phyloP scores from a whole-genome alignment of 345 rosid genomes.

The Eucalyptus camaldulensis region DNA sequence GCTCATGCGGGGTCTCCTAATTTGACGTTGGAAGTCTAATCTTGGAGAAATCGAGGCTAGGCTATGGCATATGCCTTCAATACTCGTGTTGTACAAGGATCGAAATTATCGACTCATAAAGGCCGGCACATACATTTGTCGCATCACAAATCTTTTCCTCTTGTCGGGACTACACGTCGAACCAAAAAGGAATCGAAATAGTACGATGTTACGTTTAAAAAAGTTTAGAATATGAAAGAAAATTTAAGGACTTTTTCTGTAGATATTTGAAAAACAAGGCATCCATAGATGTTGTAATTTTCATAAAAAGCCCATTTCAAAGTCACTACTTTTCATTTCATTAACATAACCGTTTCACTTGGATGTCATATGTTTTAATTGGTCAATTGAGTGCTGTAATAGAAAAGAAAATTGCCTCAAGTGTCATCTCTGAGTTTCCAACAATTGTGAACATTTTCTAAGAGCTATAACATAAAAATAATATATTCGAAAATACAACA shows the following conservation, averaged over 20 bases:
- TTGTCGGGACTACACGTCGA: background rate
- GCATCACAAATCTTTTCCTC: background rate
- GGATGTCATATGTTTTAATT: background rate
- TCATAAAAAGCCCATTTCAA: fast-evolving
- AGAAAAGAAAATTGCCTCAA: fast-evolving
- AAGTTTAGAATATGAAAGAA: background rate
- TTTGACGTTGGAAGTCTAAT: background rate
- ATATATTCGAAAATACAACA: background rate
- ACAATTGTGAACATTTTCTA: background rate
- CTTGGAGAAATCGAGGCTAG: background rate
- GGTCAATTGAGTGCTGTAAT: background rate
- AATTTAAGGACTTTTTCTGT: background rate
- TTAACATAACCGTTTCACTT: background rate
- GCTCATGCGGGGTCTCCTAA: background rate
- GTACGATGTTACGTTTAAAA: background rate
- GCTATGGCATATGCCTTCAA: background rate
- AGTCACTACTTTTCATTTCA: background rate
- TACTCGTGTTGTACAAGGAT: too few relatives aligned
- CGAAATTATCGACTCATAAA: background rate
- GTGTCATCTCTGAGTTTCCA: fast-evolving
- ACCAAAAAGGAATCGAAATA: background rate
- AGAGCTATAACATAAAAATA: too few relatives aligned
- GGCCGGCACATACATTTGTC: background rate
- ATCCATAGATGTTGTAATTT: fast-evolving
- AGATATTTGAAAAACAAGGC: background rate